Base-by-base conservation (phyloP, 1,284 basidiomycete species). In the Quambalaria eucalypti region DNA sequence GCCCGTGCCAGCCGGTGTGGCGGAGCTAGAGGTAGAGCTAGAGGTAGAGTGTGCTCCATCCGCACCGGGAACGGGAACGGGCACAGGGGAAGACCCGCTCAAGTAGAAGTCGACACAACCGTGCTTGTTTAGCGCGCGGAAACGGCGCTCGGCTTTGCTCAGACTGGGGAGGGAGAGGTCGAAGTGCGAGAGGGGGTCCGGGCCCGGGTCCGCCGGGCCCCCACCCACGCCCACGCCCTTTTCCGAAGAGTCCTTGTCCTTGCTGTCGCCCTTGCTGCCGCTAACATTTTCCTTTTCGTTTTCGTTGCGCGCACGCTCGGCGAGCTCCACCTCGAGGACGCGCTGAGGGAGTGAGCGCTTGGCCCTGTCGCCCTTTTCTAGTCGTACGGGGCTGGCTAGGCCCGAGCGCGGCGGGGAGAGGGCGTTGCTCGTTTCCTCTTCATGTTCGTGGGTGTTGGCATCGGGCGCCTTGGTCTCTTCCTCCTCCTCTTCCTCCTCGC, bases 91-190 rank as follows among this genome's bases (percentile, higher is more conserved):
- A 52, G 52, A 4, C 49, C 54, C 33, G 40, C 30, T 19, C 23
- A 38, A 55, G 47, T 49, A 55, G 54, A 53, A 73, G 52, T 73
- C 71, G 51, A 73, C 64, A 48, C 68, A 67, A 1, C 71, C 71
- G 46, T 73, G 64, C 23, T 68, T 65, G 39, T 73, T 73, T 16
- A 73, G 63, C 1, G 71, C 71, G 4, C 57, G 57, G 62, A 73
- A 74, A 1, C 68, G 28, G 16, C 19, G 19, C 42, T 46, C 42
- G n/a, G 42, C 30, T 21, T 21, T 39, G 36, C 16, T 39, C 36
- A 39, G 36, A 12, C 21, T 14, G 10, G 16, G 16, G 4, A 39
- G 36, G 10, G 16, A 14, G 4, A 39, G 36, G n/a, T n/a, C 36
- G 36, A 39, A 14, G 16, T 39, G 36, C 36, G n/a, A n/a, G n/a